Evolutionary conservation across 208 protist species (phyloP).

Genomic region (Acanthamoeba lenticulata): DNA sequence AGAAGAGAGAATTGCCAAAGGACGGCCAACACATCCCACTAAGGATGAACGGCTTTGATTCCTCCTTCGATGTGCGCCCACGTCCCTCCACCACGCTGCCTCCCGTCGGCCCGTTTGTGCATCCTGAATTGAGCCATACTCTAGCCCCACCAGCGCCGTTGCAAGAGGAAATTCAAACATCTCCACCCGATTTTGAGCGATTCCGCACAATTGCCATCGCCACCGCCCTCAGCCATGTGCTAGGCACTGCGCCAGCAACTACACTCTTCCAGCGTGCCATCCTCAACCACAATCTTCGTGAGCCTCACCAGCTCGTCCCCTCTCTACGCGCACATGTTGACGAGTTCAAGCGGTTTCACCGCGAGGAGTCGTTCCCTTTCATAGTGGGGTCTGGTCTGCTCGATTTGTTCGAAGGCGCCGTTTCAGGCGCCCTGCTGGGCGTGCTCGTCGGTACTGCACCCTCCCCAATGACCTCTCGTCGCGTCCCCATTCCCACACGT

Average conservation of each 20-base stretch:
- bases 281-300: background rate
- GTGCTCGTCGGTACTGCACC: background rate
- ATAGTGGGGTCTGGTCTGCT: background rate
- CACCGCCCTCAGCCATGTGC: background rate
- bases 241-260: background rate
- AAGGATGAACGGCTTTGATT: background rate
- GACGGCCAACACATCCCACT: background rate
- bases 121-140: no score
- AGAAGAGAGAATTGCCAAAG: no score
- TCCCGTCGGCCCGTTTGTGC: background rate
- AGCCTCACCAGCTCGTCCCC: background rate
- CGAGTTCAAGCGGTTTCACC: background rate
- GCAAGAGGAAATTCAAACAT: background rate
- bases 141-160: background rate
- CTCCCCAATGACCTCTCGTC: background rate
- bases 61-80: background rate
- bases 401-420: background rate
- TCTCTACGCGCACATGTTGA: background rate
- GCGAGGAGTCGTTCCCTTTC: background rate
- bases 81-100: background rate
- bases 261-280: constrained; percentile 6
- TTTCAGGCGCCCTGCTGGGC: background rate
- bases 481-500: background rate
- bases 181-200: background rate
- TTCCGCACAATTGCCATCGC: background rate